Evolutionary conservation across 805 yeast species (phyloP), one percentile per base, ranked within the genome.

Genomic region (Kodamaea nitidulidarum): DNA sequence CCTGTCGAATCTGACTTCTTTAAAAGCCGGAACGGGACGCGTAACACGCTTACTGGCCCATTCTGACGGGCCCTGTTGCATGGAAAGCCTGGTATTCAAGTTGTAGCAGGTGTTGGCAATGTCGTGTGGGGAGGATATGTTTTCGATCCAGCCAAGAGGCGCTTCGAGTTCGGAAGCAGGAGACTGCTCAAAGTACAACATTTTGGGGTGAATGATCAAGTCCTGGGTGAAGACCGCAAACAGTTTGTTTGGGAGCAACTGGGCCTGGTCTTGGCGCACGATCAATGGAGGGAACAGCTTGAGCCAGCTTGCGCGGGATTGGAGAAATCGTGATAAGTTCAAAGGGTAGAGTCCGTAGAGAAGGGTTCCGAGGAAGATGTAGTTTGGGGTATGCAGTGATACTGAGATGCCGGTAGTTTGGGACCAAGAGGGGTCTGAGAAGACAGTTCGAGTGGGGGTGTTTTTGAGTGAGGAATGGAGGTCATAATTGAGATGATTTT

Each of bases 321-420:
- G 59, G 14, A 70, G 45, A 48, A 75, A 79, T 5, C 52, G 46
- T 16, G 69, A 48, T 4, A 78, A 56, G 44, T 74, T 74, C 15
- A 67, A 52, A 0, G 86, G 85, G 43, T 68, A 80, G 9, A 80
- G 52, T 0, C 82, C 85, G 46, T 81, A 81, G 1, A 80, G 50
- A 17, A 76, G 55, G 1, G 76, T 68, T 38, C 67, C 68, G 7
- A 30, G 21, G 12, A 11, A 30, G 4, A 16, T 17, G 21, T 9
- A 17, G 21, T 30, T 21, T 30, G 32, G 32, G 4, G 4, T 11
- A n/a, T 16, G 32, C 15, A 17, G 12, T 10, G 11, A 15, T 15
- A 27, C 31, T 4, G 31, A 27, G 5, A 27, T 12, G 15, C 31
- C 31, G 5, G 10, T 4, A 7, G 31, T 27, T 15, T 27, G 31